Evolutionary conservation across 2,329 filamentous ascomycete species (phyloP).

Genomic region (Aspergillus bombycis): DNA sequence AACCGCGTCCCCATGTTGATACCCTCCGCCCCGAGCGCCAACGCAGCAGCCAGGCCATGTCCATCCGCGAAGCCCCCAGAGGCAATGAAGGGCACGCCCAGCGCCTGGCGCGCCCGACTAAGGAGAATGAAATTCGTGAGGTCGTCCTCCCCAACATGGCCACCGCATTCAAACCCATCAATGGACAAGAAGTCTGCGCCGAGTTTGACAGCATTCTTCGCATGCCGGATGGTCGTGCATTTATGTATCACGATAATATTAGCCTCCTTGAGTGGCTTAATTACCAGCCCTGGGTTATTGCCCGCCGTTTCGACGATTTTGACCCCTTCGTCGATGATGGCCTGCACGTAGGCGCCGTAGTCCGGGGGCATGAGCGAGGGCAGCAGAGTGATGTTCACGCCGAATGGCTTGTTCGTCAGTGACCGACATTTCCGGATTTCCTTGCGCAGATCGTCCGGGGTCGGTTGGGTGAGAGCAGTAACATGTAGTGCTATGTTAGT

Average conservation of each 20-base stretch:
- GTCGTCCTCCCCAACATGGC: slow-evolving; percentile 43
- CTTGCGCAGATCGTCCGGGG: slow-evolving; percentile 85
- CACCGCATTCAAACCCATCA: slow-evolving; percentile 96
- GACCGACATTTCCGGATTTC: slow-evolving; percentile 86
- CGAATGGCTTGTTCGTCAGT: slow-evolving; percentile 70
- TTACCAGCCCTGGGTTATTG: slow-evolving; percentile 87
- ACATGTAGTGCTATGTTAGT: slow-evolving; percentile 35
- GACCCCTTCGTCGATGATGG: slow-evolving; percentile 90
- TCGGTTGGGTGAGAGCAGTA: slow-evolving; percentile 79
- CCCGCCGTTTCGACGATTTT: slow-evolving; percentile 90
- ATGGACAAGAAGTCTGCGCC: slow-evolving; percentile 97
- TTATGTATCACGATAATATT: slow-evolving; percentile 65
- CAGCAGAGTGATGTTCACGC: slow-evolving; percentile 91
- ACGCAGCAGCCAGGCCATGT: too few species aligned
- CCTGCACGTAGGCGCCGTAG: slow-evolving; percentile 88
- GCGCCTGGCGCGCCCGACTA: not conserved
- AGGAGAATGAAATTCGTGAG: not conserved
- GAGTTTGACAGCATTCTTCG: slow-evolving; percentile 85
- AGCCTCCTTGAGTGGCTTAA: slow-evolving; percentile 80
- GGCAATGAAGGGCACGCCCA: not conserved
- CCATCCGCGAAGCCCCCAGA: not conserved
- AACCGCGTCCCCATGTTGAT: too few species aligned
- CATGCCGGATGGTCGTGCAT: slow-evolving; percentile 85
- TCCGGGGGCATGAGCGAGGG: slow-evolving; percentile 87
- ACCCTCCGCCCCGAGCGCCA: too few species aligned